Base-by-base conservation (phyloP, 2,329 filamentous ascomycete genomes). In the Stachybotrys elegans region DNA sequence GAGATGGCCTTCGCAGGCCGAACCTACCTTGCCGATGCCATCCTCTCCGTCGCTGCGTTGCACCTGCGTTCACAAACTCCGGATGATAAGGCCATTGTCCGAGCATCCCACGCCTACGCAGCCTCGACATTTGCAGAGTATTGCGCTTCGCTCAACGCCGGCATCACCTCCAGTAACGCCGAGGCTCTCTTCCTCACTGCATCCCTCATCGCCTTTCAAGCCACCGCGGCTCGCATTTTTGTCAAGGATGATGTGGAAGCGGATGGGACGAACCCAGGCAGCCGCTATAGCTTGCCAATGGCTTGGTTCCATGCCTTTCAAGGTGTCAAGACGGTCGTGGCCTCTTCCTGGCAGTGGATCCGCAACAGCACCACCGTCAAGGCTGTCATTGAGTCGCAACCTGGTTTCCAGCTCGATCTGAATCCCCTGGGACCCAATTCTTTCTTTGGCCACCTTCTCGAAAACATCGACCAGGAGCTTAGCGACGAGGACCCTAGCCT, bases 231-330 rank as follows among this genome's bases (percentile, higher is more conserved):
- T 40, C 68, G 84, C 53, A 72, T 82, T 46, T 83, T 83, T 48
- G 72, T 73, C 46, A 76, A 79, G 41, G 77, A 81, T 44, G 78
- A 81, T 22, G 61, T 61, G 14, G 65, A 70, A 29, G 48, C 61
- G 8, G 56, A 58, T 11, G 53, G 57, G 4, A 62, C 65, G 39
- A 66, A 70, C 22, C 57, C 64, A 4, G 57, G 60, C n/a, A 65
- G 49, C 36, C 67, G 67, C 31, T 84, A 84, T 55, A 67, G 69
- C 16, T 61, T 83, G n/a, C 81, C 81, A 0, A 62, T 83, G 35
- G 72, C 77, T 4, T 84, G 79, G 79, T 84, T 84, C 48, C 80
- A 84, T 55, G 76, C 81, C 4, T 84, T 83, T 54, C 81, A 84
- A 53, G 81, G 81, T 11, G 78, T 84, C 50, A 84, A 84, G 57